Conservation (phyloP, 208 protist genomes). For the Naegleria gruberi region DNA sequence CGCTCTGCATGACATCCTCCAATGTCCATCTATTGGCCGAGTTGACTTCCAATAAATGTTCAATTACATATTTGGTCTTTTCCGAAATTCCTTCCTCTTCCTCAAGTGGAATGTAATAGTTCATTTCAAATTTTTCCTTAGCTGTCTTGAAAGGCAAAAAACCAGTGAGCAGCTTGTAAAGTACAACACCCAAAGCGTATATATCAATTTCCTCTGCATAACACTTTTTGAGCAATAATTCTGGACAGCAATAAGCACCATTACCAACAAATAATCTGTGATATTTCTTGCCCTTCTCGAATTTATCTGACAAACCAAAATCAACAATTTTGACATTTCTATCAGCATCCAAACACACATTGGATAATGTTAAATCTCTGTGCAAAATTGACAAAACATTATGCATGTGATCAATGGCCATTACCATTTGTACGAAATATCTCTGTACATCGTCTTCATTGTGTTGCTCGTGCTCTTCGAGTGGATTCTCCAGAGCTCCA, state of each 20-base stretch:
- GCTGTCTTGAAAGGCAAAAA: not conserved
- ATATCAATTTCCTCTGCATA: conserved; percentile 9
- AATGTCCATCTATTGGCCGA: not conserved
- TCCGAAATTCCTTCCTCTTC: not conserved
- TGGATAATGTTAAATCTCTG: not conserved
- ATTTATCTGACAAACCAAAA: not conserved
- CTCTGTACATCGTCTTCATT: not conserved
- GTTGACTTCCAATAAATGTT: not conserved
- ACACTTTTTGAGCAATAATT: not conserved
- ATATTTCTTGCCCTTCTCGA: not conserved
- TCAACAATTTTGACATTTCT: conserved; percentile 1
- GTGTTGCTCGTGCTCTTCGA: not conserved
- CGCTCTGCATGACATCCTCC: not conserved
- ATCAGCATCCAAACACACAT: not conserved
- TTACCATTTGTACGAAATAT: not conserved
- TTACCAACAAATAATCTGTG: not conserved
- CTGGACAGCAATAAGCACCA: not conserved
- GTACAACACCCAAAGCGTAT: not conserved
- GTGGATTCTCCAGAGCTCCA: not conserved
- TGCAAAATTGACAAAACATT: not conserved
- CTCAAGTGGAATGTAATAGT: not conserved
- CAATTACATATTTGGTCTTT: not conserved
- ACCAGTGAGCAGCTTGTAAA: not conserved
- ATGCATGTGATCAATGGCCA: not conserved
- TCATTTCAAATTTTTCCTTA: not conserved